Percentiles rank a stretch among this genome's conserved stretches.
Evolutionary conservation across 2,329 filamentous ascomycete species (phyloP).

Genomic region (Botrytis elliptica): DNA sequence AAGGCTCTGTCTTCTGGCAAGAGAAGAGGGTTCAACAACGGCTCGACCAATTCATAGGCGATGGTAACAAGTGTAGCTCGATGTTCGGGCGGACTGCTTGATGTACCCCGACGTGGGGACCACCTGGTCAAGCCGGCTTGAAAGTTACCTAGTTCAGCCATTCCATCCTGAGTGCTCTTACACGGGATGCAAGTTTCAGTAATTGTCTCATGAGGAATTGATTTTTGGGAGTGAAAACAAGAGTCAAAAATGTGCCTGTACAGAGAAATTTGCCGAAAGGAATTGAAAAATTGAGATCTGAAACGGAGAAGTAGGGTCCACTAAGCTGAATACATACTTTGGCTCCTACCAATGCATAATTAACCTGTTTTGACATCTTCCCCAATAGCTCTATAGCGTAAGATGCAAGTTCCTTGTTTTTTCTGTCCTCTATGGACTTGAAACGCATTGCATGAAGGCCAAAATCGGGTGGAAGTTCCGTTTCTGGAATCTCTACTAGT

Average conservation of each 20-base stretch:
- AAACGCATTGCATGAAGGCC: neutral
- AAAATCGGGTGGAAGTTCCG: neutral
- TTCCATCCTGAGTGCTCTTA: neutral
- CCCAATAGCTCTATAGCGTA: neutral
- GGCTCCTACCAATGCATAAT: neutral
- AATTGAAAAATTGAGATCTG: neutral
- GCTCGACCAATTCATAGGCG: slow-evolving; percentile 7
- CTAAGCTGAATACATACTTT: neutral
- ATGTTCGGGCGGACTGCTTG: neutral
- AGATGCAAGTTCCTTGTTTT: neutral
- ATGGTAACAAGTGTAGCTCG: neutral
- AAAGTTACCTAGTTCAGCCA: neutral
- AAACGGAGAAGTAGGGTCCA: neutral
- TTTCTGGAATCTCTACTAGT: neutral
- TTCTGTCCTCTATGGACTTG: neutral
- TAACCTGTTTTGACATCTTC: neutral
- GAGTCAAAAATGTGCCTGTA: neutral
- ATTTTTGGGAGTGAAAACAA: neutral
- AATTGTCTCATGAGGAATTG: neutral
- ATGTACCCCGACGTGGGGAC: neutral
- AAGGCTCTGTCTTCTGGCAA: slow-evolving; percentile 12
- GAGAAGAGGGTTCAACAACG: neutral
- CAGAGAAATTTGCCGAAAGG: neutral
- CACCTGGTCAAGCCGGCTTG: neutral
- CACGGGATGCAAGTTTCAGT: neutral